Conservation (phyloP, 2,329 filamentous ascomycete genomes). For the Bipolaris sorokiniana region DNA sequence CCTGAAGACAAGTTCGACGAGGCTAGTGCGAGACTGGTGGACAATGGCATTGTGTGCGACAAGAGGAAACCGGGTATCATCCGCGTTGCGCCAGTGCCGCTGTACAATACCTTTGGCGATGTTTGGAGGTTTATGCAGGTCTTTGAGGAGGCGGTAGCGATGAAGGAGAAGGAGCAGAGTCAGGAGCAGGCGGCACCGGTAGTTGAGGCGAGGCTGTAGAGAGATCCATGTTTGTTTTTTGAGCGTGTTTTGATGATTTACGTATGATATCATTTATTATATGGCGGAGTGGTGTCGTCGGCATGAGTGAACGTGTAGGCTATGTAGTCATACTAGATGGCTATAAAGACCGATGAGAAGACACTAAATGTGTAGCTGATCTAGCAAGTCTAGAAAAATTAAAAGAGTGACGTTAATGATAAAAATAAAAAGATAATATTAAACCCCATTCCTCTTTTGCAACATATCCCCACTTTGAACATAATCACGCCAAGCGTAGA, state of each 20-base stretch:
- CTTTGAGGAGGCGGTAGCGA: conserved; percentile 53
- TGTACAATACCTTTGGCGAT: conserved; percentile 83
- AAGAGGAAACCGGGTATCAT: conserved; percentile 86
- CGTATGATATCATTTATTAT: too few species aligned
- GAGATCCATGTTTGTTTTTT: background rate
- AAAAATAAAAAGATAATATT: too few species aligned
- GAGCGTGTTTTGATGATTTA: background rate
- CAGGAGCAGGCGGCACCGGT: background rate
- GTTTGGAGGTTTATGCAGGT: conserved; percentile 57
- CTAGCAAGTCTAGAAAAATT: too few species aligned
- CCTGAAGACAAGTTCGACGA: conserved; percentile 70
- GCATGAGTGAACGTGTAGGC: too few species aligned
- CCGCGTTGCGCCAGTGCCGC: conserved; percentile 78
- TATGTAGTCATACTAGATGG: too few species aligned
- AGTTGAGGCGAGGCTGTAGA: conserved; percentile 20
- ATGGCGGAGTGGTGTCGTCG: too few species aligned
- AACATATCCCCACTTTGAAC: too few species aligned
- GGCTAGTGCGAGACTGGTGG: conserved; percentile 68
- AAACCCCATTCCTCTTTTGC: too few species aligned
- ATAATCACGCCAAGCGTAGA: too few species aligned
- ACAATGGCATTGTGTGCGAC: conserved; percentile 76
- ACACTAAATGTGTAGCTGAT: too few species aligned
- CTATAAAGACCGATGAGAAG: too few species aligned
- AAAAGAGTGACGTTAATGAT: too few species aligned
- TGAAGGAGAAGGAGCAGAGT: conserved; percentile 12